A percentile compares a stretch with the other conserved stretches of the same genome.
Evolutionary conservation across 148 eudicot species (phyloP).

Genomic region (Chenopodium berlandieri): DNA sequence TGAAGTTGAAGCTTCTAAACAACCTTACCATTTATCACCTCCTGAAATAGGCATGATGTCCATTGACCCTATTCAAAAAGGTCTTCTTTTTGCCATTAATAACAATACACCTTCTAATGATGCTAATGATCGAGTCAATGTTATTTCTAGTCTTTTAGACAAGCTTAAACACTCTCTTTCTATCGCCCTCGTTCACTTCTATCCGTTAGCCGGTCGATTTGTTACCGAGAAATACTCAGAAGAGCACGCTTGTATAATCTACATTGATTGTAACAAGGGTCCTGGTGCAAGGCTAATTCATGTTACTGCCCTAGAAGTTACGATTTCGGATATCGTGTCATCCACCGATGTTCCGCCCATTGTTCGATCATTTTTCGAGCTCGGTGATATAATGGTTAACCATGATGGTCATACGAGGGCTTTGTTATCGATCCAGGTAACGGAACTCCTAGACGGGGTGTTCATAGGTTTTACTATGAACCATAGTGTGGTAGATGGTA

Average conservation of each 20-base stretch:
- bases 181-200: conserved; percentile 11
- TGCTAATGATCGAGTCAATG: neutral
- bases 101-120: neutral
- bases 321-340: conserved; percentile 23
- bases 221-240: neutral
- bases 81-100: conserved; percentile 11
- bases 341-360: conserved; percentile 24
- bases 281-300: conserved; percentile 45
- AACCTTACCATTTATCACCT: conserved; percentile 10
- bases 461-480: too few species aligned
- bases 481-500: too few species aligned
- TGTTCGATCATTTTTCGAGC: conserved; percentile 34
- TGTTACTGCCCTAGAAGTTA: conserved; percentile 26
- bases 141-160: neutral
- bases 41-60: neutral
- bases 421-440: conserved; percentile 20
- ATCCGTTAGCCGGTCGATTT: neutral
- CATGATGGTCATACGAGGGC: conserved; percentile 44
- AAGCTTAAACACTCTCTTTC: conserved; percentile 21
- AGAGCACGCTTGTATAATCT: conserved; percentile 11
- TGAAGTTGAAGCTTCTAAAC: conserved; percentile 11
- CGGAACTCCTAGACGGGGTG: too few species aligned
- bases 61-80: conserved; percentile 14
- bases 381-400: conserved; percentile 26
- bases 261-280: conserved; percentile 38